Base-by-base conservation (phyloP, 306 rosid species). In the Notholithocarpus densiflorus region DNA sequence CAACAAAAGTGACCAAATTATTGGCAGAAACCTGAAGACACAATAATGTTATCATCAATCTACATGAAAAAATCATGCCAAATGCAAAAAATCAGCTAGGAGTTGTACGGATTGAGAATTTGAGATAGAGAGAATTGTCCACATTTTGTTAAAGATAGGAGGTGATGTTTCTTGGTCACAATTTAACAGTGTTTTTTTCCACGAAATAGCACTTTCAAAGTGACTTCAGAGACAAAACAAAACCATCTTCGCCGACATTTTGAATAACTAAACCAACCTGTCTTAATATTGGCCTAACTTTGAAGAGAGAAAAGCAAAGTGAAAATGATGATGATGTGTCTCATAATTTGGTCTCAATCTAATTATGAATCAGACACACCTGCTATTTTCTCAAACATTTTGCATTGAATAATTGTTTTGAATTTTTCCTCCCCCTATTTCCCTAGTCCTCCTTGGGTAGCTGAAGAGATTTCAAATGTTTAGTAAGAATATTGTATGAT, bases 211-310 rank as follows among this genome's bases (percentile, higher is more conserved):
- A 15, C 72, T 34, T 34, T 6, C 9, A 5, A 14, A 26, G 27
- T 68, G 64, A 43, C 27, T 45, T n/a, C 19, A 27, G n/a, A 34
- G 74, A 52, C 59, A 54, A 71, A 32, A 31, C 13, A 9, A 15
- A 54, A 40, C 74, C 54, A 45, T 34, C 32, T 74, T 27, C 2
- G 79, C 76, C 57, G 18, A 68, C 53, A 13, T 3, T 75, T 75
- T 56, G 45, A 71, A 71, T 43, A 72, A 75, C 55, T 77, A 72
- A 72, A 76, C 70, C 21, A 80, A 79, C 57, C 37, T 74, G 85
- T 81, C 89, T 40, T 13, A 45, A 37, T 78, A 77, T 2, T 7
- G 76, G 87, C 93, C 90, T 79, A 89, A 83, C 80, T 85, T 81
- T 72, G 77, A 79, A 81, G 31, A 56, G 37, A 40, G 11, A 62